Percentiles rank a stretch among this genome's conserved stretches.
Evolutionary conservation across 768 basidiomycete genomes (phyloP).

Genomic region (Baorangia bicolor): DNA sequence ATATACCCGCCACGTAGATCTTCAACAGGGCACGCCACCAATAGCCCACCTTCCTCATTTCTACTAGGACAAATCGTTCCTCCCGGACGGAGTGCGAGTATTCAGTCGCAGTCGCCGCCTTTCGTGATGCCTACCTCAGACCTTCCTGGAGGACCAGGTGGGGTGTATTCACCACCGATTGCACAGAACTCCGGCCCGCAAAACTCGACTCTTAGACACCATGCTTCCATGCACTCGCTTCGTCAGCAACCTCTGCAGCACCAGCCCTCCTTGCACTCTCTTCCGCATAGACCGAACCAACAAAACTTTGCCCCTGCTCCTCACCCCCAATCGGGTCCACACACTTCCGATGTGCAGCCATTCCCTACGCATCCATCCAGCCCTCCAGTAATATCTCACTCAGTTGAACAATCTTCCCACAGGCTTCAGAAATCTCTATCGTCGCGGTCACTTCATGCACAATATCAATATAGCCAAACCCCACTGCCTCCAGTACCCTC

Average conservation of each 20-base stretch:
- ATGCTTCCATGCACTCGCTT: slow-evolving; percentile 28
- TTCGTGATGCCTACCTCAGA: slow-evolving; percentile 21
- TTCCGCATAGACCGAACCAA: slow-evolving; percentile 11
- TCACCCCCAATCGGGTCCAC: slow-evolving; percentile 17
- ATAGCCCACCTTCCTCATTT: slow-evolving; percentile 34
- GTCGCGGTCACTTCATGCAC: slow-evolving; percentile 55
- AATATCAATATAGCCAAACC: slow-evolving; percentile 42
- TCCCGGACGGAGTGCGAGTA: slow-evolving; percentile 40
- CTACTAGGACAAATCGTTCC: slow-evolving; percentile 37
- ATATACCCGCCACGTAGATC: slow-evolving; percentile 25
- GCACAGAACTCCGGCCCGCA: slow-evolving; percentile 9
- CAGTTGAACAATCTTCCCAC: slow-evolving; percentile 44
- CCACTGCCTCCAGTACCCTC: slow-evolving; percentile 39
- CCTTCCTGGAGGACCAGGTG: slow-evolving; percentile 17
- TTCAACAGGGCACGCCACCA: slow-evolving; percentile 16
- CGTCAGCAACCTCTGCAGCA: slow-evolving; percentile 28
- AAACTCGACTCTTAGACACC: slow-evolving; percentile 17
- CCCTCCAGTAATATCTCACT: slow-evolving; percentile 28
- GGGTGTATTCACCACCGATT: slow-evolving; percentile 16
- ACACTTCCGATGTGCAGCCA: slow-evolving; percentile 9
- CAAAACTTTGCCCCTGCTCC: slow-evolving; percentile 12
- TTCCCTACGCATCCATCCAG: slow-evolving; percentile 11
- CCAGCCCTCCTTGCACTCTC: slow-evolving; percentile 15
- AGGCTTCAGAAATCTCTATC: slow-evolving; percentile 54
- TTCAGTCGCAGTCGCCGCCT: slow-evolving; percentile 26